These are phyloP conservation scores for Guadua angustifolia DNA, from an alignment of 176 grass and related monocot genomes.

Conservation along the genomic window DNA sequence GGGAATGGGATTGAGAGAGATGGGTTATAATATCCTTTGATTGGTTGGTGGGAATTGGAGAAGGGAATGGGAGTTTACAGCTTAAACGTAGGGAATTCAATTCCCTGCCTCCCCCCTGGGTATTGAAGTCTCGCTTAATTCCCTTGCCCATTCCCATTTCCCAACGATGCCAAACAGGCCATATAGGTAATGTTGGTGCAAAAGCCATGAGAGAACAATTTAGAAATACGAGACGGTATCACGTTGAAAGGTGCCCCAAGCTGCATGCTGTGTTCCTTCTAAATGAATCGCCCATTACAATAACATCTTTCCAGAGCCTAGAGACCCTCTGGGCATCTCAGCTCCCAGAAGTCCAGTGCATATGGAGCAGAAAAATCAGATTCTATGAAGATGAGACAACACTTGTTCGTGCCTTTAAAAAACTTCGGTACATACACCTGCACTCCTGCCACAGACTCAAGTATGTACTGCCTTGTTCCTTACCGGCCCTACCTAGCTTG, in stretches of 20 bases:
- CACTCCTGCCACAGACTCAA: background rate
- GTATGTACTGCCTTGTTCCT: background rate
- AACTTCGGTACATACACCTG: background rate
- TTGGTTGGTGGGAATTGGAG: too few species aligned
- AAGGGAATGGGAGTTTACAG: too few species aligned
- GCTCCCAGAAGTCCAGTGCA: background rate
- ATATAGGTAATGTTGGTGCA: background rate
- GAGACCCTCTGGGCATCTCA: background rate
- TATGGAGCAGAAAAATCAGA: background rate
- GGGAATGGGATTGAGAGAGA: too few species aligned
- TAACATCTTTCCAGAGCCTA: accelerated
- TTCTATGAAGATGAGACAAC: background rate
- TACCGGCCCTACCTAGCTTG: background rate
- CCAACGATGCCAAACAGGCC: too few species aligned
- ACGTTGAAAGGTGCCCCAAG: background rate
- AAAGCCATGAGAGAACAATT: accelerated
- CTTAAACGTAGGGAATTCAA: too few species aligned
- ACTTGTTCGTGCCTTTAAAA: background rate
- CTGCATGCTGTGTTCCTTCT: background rate
- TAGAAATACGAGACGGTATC: background rate
- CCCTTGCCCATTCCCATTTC: too few species aligned
- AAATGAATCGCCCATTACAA: accelerated
- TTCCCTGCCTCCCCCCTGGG: too few species aligned
- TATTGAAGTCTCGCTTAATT: too few species aligned
- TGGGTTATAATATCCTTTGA: too few species aligned